Evolutionary conservation across 2,329 filamentous ascomycete genomes (phyloP), one percentile per base, ranked within the genome.

Genomic region (Pseudogymnoascus pannorum): DNA sequence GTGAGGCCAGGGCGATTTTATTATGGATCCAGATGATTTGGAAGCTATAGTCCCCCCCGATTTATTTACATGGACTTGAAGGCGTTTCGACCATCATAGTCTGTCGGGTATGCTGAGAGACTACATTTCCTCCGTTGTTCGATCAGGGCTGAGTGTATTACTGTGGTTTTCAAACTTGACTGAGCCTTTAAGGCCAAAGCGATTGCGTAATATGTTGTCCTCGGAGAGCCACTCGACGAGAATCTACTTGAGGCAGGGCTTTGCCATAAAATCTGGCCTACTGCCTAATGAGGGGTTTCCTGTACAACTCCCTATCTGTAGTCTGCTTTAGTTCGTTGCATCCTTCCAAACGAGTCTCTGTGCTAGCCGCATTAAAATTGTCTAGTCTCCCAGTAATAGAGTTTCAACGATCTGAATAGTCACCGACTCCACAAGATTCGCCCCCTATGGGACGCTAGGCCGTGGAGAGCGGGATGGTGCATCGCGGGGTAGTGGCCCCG

Each of bases 121-220:
- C 9, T 24, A n/a, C 40, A 48, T 48, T 24, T 24, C 1, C 40
- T 48, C 40, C 5, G 12, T 48, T 12, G 22, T 24, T 48, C 40
- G 40, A 48, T 48, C 40, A 20, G 40, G 40, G 5, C 40, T 48
- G 40, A 48, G 40, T 20, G 40, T 48, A 12, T 48, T 48, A 3
- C 40, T 48, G 40, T 48, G 40, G 40, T 48, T 48, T 48, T 48
- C 40, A 20, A 48, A 48, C 4, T 48, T 48, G 40, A 48, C 40
- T 24, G 40, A 48, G 22, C 40, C 40, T 24, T 48, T 48, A 3
- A 48, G 40, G 4, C 40, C 40, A 48, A 48, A 48, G 40, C 40
- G 40, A 48, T 48, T 14, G 40, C 40, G 40, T 3, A 48, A 18
- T 24, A 48, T 3, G 22, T 2, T 48, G 40, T 48, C 40, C 1